phyloP scores from a whole-genome alignment of 768 basidiomycete species.

The Termitomyces sp. region DNA sequence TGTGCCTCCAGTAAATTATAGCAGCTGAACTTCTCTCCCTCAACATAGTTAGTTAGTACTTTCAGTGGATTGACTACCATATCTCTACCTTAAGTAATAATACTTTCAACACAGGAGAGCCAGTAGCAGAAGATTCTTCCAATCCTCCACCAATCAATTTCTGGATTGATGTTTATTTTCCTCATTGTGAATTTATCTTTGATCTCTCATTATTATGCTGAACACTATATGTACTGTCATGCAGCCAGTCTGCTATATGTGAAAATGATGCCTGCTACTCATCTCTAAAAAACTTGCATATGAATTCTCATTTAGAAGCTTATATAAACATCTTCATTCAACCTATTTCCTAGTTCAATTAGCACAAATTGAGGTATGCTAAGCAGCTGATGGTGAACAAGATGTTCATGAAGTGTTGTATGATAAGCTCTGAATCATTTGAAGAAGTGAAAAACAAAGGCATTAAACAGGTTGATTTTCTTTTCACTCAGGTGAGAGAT shows the following conservation, averaged over 20 bases:
- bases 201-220: conserved; percentile 49
- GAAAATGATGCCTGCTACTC: conserved; percentile 55
- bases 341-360: conserved; percentile 37
- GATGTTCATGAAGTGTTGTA: conserved; percentile 37
- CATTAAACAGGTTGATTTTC: conserved; percentile 58
- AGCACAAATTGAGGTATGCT: conserved; percentile 25
- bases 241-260: conserved; percentile 34
- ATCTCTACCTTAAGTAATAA: no score
- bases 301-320: conserved; percentile 45
- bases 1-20: no score
- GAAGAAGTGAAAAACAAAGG: conserved; percentile 45
- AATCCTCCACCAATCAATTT: conserved; percentile 37
- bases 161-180: conserved; percentile 47
- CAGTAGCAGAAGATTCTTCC: not conserved
- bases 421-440: conserved; percentile 17
- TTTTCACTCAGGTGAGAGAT: conserved; percentile 44
- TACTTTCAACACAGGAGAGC: no score
- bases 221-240: conserved; percentile 32
- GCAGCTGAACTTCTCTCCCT: not conserved
- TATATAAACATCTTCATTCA: conserved; percentile 45
- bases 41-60: not conserved
- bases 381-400: conserved; percentile 30
- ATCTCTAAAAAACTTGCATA: conserved; percentile 48
- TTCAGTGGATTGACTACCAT: no score
- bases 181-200: conserved; percentile 45